phyloP scores from a whole-genome alignment of 2,329 filamentous ascomycete genomes.

The Sordariomycetes sp. region DNA sequence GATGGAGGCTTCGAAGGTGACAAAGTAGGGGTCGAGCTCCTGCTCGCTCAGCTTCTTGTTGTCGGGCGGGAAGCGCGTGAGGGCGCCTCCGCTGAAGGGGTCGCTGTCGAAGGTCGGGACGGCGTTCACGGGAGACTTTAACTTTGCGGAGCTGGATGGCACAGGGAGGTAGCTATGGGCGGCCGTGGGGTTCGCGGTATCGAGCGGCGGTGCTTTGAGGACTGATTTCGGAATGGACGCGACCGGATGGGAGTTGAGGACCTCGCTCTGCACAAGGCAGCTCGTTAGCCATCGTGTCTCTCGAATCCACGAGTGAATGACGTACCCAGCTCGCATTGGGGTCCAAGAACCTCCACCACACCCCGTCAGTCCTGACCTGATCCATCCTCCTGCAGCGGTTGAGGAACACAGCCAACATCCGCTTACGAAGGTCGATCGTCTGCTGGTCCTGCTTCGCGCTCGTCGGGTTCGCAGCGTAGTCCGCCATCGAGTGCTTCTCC shows the following conservation, averaged over 20 bases:
- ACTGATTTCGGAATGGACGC: slow-evolving; percentile 89
- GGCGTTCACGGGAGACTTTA: slow-evolving; percentile 46
- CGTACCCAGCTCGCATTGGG: slow-evolving; percentile 96
- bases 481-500: slow-evolving; percentile 97
- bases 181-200: slow-evolving; percentile 82
- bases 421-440: slow-evolving; percentile 92
- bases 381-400: slow-evolving; percentile 93
- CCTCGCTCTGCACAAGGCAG: slow-evolving; percentile 60
- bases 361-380: slow-evolving; percentile 80
- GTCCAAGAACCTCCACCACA: slow-evolving; percentile 96
- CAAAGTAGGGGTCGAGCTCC: slow-evolving; percentile 92
- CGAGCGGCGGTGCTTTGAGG: slow-evolving; percentile 87
- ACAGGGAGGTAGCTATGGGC: slow-evolving; percentile 84
- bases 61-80: slow-evolving; percentile 66
- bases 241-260: slow-evolving; percentile 85
- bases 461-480: slow-evolving; percentile 95
- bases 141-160: slow-evolving; percentile 74
- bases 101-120: slow-evolving; percentile 18
- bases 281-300: slow-evolving; percentile 10
- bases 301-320: background rate
- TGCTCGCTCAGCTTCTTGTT: slow-evolving; percentile 69
- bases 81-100: slow-evolving; percentile 12
- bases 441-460: slow-evolving; percentile 96
- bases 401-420: slow-evolving; percentile 91
- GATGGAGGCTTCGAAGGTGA: slow-evolving; percentile 83